A percentile compares a stretch with the other conserved stretches of the same genome.
phyloP scores from a whole-genome alignment of 441 rosid genomes.

The Croton laevigatus region DNA sequence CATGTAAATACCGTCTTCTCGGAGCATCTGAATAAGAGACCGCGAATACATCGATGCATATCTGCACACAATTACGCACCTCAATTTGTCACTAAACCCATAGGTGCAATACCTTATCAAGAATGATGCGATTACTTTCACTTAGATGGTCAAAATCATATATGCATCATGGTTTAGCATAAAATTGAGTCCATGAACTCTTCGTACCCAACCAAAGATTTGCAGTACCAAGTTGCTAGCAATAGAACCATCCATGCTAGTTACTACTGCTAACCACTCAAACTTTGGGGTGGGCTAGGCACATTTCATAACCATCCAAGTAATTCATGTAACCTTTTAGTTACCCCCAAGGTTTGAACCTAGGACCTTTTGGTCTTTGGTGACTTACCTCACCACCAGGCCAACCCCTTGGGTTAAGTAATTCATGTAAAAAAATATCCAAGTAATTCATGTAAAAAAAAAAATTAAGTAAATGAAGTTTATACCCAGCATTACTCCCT shows the following conservation, averaged over 20 bases:
- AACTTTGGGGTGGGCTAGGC: background rate
- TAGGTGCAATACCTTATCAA: too few species aligned
- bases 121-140: too few species aligned
- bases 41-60: conserved; percentile 65
- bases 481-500: conserved; percentile 70
- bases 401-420: too few species aligned
- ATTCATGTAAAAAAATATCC: too few species aligned
- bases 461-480: conserved; percentile 13
- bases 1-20: conserved; percentile 70
- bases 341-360: too few species aligned
- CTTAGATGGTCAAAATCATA: too few species aligned
- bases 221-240: background rate
- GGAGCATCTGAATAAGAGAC: conserved; percentile 62
- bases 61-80: conserved; percentile 30
- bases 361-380: too few species aligned
- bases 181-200: too few species aligned
- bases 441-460: conserved; percentile 6
- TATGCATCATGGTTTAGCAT: too few species aligned
- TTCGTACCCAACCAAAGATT: too few species aligned
- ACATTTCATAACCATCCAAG: background rate
- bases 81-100: too few species aligned
- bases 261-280: background rate
- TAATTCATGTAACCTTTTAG: background rate
- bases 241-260: background rate
- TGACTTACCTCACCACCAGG: too few species aligned